Base-by-base conservation (phyloP, 768 basidiomycete genomes). In the Hypholoma fasciculare region DNA sequence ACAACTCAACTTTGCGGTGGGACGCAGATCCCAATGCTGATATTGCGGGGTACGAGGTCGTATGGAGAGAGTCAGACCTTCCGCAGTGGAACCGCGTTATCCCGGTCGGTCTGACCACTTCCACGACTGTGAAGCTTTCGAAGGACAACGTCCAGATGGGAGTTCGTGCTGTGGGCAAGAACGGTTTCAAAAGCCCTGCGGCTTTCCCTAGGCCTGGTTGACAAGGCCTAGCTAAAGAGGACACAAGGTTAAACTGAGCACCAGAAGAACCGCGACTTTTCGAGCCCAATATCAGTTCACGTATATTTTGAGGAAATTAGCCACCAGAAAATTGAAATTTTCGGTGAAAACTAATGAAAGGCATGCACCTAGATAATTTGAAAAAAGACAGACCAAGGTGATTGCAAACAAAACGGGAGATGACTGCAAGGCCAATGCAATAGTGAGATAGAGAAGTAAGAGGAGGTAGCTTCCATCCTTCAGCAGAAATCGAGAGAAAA, bases 91-190 rank as follows among this genome's bases (percentile, higher is more conserved):
- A 78, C 42, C 74, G 78, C 63, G 77, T 79, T 1, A 75, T 84
- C 13, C 75, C 78, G 14, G 81, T 83, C 13, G 81, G 82, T 1
- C 63, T 76, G 54, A 75, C 76, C 17, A 73, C 66, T 36, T 67
- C 61, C 38, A 71, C 71, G 47, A 82, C 77, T 20, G 68, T 83
- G 14, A 61, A 71, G 27, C 56, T 81, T 38, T 77, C 79, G 34
- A 83, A 83, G 65, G 81, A 83, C 59, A 82, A 84, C 61, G 80
- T 78, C 19, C 72, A 80, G 50, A 73, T 84, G 59, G 81, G 79
- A 1, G 78, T 78, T 11, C 68, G 76, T 51, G 80, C 81, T 0
- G 79, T 82, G 17, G 82, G 81, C 1, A 76, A 71, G 60, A 82
- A 85, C 58, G 81, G 81, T 1, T 80, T 76, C 63, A 76, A 74